phyloP scores from a whole-genome alignment of 2,329 filamentous ascomycete species.

The Sporothrix luriei region DNA sequence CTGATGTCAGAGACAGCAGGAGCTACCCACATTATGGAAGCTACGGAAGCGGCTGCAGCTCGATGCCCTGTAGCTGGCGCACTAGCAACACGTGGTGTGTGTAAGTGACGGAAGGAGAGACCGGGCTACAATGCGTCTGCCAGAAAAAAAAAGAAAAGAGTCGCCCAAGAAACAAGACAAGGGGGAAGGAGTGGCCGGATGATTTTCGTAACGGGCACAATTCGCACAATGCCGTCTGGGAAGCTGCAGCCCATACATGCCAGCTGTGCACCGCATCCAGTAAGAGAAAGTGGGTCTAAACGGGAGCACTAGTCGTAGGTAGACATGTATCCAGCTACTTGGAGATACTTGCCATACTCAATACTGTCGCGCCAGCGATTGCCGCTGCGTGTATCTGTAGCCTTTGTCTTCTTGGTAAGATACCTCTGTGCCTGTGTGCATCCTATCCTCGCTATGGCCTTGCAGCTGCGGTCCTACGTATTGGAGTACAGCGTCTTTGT shows the following conservation, averaged over 20 bases:
- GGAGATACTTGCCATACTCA: not conserved
- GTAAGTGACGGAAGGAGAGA: constrained; percentile 21
- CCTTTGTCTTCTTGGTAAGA: not conserved
- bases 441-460: not conserved
- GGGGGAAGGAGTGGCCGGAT: not conserved
- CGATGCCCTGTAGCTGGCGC: constrained; percentile 10
- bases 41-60: constrained; percentile 23
- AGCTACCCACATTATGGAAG: constrained; percentile 26
- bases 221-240: not conserved
- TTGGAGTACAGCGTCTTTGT: constrained; percentile 18
- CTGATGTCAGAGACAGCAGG: constrained; percentile 30
- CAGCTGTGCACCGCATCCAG: constrained; percentile 10
- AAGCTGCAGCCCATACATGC: not conserved
- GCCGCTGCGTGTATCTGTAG: not conserved
- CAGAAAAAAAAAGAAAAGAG: not conserved
- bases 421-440: not conserved
- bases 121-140: not conserved
- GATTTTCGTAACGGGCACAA: not conserved
- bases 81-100: constrained; percentile 25
- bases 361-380: constrained; percentile 18
- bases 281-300: not conserved
- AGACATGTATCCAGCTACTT: constrained; percentile 15
- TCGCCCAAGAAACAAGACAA: not conserved
- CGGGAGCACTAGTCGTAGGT: not conserved
- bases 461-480: not conserved